A percentile compares a stretch with the other conserved stretches of the same genome.
Evolutionary conservation across 2,329 filamentous ascomycete species (phyloP).

Genomic region (Bimuria novae-zelandiae): DNA sequence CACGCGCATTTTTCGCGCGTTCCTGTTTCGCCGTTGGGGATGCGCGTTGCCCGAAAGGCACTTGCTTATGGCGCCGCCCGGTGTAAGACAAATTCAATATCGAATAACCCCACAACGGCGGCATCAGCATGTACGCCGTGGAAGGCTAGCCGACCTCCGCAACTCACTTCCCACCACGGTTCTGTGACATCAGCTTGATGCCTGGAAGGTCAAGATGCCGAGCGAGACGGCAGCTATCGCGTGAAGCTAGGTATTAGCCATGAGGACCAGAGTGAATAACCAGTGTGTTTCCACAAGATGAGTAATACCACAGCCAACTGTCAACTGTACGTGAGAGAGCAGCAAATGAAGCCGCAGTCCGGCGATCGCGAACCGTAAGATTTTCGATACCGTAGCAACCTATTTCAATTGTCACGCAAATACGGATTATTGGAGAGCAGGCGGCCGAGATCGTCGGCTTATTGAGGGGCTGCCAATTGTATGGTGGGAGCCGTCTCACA

Average conservation of each 20-base stretch:
- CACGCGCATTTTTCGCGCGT: slow-evolving; percentile 3
- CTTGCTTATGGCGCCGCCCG: neutral
- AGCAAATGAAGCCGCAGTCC: neutral
- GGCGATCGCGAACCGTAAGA: neutral
- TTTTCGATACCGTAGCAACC: slow-evolving; percentile 1
- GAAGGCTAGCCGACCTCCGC: slow-evolving; percentile 4
- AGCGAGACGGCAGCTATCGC: too few relatives aligned
- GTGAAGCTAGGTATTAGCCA: too few relatives aligned
- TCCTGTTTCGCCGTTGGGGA: neutral
- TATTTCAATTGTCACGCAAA: neutral
- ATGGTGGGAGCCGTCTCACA: neutral
- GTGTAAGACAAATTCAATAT: slow-evolving; percentile 5
- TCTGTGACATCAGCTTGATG: slow-evolving; percentile 5
- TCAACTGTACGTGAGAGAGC: too few relatives aligned
- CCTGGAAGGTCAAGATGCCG: neutral
- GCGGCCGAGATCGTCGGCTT: neutral
- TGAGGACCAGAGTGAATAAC: too few relatives aligned
- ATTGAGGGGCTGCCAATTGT: neutral
- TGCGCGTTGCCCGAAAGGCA: neutral
- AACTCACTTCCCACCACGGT: neutral
- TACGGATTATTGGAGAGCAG: neutral
- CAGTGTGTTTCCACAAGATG: too few relatives aligned
- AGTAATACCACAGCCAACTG: too few relatives aligned
- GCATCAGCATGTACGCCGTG: slow-evolving; percentile 3
- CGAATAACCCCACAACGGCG: slow-evolving; percentile 5